Conservation (phyloP, 2,329 filamentous ascomycete species). For the Aspergillus caelatus region DNA sequence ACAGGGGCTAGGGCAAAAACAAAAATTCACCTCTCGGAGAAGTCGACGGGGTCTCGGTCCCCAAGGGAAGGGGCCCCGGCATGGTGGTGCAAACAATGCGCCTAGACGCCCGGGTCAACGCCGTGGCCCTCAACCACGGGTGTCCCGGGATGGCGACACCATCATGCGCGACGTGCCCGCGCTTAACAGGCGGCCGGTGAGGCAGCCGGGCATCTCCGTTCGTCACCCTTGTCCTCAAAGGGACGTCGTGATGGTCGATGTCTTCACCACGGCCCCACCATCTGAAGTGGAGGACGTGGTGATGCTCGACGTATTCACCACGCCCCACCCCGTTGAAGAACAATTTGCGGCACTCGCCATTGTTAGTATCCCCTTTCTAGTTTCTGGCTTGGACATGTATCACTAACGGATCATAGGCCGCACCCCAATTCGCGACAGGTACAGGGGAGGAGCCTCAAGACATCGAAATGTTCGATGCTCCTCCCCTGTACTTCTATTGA, state of each 20-base stretch:
- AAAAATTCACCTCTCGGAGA: background rate
- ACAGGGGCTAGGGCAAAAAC: background rate
- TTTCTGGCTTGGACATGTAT: background rate
- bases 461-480: conserved; percentile 3
- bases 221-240: too few species aligned
- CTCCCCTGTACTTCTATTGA: background rate
- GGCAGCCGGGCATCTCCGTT: background rate
- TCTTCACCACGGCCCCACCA: background rate
- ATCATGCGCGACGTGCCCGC: conserved; percentile 4
- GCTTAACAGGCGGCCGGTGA: background rate
- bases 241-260: conserved; percentile 1
- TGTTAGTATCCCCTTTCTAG: background rate
- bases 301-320: background rate
- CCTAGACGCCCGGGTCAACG: background rate
- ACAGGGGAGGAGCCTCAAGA: background rate
- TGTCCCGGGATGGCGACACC: conserved; percentile 7
- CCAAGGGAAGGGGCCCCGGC: background rate
- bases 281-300: background rate
- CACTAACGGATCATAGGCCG: background rate
- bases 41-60: background rate
- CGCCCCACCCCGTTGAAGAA: background rate
- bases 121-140: background rate
- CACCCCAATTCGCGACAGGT: background rate
- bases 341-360: background rate
- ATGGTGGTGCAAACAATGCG: background rate